Conservation (phyloP, 1,284 basidiomycete genomes). For the Melampsora abietis-canadensis region DNA sequence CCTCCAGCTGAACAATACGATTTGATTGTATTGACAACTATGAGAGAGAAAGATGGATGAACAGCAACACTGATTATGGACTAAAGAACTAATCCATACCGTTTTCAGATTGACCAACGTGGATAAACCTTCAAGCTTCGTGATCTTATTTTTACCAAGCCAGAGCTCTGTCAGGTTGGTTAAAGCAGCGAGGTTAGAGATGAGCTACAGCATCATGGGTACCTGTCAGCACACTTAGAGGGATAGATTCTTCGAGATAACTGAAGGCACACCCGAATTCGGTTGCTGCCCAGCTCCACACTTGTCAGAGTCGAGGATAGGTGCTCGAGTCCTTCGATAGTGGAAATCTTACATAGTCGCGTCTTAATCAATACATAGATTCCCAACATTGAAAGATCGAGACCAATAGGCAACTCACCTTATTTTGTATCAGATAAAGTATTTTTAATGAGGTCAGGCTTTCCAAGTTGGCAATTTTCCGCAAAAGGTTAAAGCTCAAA, state of each 20-base stretch:
- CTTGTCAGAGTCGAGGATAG: conserved; percentile 49
- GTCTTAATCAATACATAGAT: conserved; percentile 52
- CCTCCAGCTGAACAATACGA: conserved; percentile 51
- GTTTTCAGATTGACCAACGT: conserved; percentile 15
- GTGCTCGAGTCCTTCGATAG: conserved; percentile 49
- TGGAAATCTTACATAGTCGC: conserved; percentile 50
- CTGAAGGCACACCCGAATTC: conserved; percentile 46
- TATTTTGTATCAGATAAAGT: conserved; percentile 38
- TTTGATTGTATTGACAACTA: conserved; percentile 53
- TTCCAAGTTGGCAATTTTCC: conserved; percentile 47
- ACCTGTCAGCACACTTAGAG: no score
- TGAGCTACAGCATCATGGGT: conserved; percentile 39
- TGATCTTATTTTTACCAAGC: conserved; percentile 54
- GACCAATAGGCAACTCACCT: conserved; percentile 2
- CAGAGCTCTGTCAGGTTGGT: conserved; percentile 52
- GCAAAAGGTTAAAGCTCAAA: conserved; percentile 53
- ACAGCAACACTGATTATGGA: no score
- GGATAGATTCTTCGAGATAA: not conserved
- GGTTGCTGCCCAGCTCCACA: conserved; percentile 53
- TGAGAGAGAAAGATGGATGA: conserved; percentile 46
- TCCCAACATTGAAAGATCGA: conserved; percentile 45
- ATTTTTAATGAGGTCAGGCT: conserved; percentile 14
- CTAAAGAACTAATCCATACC: conserved; percentile 8
- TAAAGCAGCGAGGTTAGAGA: conserved; percentile 51
- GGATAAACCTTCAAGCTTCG: conserved; percentile 48